Conservation (phyloP, 179 eudicot genomes). For the Drosera spatulata region DNA sequence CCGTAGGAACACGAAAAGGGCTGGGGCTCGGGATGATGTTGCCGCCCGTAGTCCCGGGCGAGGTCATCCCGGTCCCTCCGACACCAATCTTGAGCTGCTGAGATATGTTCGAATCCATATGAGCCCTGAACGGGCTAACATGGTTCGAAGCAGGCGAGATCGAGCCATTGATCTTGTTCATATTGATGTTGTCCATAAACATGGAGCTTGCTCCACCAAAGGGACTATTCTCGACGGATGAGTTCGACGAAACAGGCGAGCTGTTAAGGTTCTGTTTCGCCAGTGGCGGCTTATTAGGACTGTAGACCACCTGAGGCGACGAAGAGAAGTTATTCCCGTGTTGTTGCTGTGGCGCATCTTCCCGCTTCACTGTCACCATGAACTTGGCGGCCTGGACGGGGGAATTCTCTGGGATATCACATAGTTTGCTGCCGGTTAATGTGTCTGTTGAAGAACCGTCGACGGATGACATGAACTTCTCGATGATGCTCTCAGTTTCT, state of each 20-base stretch:
- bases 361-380: constrained; percentile 19
- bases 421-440: constrained; percentile 7
- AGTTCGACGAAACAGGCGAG: constrained; percentile 7
- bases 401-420: constrained; percentile 12
- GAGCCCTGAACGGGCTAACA: too few species aligned
- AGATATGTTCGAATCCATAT: too few species aligned
- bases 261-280: constrained; percentile 7
- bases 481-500: constrained; percentile 26
- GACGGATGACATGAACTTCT: constrained; percentile 21
- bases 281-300: constrained; percentile 28
- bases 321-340: constrained; percentile 8
- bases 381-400: constrained; percentile 7
- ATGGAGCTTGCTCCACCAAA: constrained; percentile 2
- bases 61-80: too few species aligned
- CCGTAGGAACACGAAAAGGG: too few species aligned
- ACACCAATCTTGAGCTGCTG: too few species aligned
- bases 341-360: constrained; percentile 10
- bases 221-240: constrained; percentile 11
- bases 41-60: too few species aligned
- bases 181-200: constrained; percentile 7
- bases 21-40: too few species aligned
- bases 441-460: constrained; percentile 1
- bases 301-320: constrained; percentile 18
- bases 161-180: too few species aligned
- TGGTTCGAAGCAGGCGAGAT: neutral